Evolutionary conservation across 768 basidiomycete genomes (phyloP).

Genomic region (Termitomyces sp.): DNA sequence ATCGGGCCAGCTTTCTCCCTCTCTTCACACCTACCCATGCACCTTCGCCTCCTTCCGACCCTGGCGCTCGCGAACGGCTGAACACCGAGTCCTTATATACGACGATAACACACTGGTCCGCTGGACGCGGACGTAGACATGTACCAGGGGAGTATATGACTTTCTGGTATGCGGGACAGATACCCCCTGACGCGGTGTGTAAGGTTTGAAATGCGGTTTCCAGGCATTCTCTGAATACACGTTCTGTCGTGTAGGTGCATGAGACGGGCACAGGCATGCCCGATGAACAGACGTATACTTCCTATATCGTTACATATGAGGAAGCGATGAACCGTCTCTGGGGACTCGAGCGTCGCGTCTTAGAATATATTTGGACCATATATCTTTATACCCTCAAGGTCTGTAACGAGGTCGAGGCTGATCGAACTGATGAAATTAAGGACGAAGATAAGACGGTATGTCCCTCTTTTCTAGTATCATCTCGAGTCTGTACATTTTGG

Average conservation of each 20-base stretch:
- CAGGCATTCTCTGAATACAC: neutral
- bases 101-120: constrained; percentile 9
- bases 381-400: constrained; percentile 21
- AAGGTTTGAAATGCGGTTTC: neutral
- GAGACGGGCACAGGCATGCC: constrained; percentile 52
- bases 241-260: constrained; percentile 27
- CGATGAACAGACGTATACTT: constrained; percentile 45
- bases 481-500: neutral
- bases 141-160: constrained; percentile 16
- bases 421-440: neutral
- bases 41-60: constrained; percentile 12
- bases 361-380: constrained; percentile 33
- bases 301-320: constrained; percentile 35
- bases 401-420: neutral
- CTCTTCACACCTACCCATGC: constrained; percentile 12
- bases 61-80: neutral
- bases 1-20: constrained; percentile 13
- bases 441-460: neutral
- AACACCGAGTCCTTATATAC: constrained; percentile 16
- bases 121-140: constrained; percentile 4
- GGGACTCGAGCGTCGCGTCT: constrained; percentile 25
- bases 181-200: constrained; percentile 40
- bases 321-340: constrained; percentile 34
- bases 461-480: neutral
- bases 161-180: constrained; percentile 18